Conservation (phyloP, 805 yeast genomes). For the Wickerhamiella azyma region DNA sequence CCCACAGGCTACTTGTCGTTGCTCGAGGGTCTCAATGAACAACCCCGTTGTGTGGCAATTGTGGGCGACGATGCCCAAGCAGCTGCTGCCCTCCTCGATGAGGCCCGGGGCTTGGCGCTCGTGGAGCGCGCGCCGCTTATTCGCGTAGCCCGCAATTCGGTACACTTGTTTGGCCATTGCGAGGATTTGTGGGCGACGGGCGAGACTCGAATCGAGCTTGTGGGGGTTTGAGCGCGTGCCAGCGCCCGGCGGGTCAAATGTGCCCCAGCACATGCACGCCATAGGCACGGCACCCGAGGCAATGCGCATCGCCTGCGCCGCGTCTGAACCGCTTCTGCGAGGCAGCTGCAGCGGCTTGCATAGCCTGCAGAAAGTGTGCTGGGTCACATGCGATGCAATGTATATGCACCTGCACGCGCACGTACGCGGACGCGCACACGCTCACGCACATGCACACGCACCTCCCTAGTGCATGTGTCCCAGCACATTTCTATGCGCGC, state of each 20-base stretch:
- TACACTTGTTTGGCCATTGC: not conserved
- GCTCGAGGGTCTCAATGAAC: not conserved
- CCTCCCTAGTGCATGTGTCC: not conserved
- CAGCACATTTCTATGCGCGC: not conserved
- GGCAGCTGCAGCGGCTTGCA: too few relatives aligned
- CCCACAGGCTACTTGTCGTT: conserved; percentile 12
- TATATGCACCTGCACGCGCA: too few relatives aligned
- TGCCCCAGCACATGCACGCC: too few relatives aligned
- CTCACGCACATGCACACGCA: too few relatives aligned
- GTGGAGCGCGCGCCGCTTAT: not conserved
- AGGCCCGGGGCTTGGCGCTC: not conserved
- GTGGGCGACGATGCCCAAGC: not conserved
- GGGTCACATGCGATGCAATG: too few relatives aligned
- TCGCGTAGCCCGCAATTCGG: conserved; percentile 2
- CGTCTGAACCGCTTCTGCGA: too few relatives aligned
- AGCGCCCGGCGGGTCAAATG: too few relatives aligned
- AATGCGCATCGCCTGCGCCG: too few relatives aligned
- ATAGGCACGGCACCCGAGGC: too few relatives aligned
- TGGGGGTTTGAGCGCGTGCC: too few relatives aligned
- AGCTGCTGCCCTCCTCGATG: not conserved
- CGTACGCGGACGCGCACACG: too few relatives aligned
- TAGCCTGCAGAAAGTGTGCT: too few relatives aligned
- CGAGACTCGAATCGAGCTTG: not conserved
- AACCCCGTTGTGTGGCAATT: not conserved
- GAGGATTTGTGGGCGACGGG: not conserved